phyloP scores from a whole-genome alignment of 805 yeast genomes.

The Nematodospora valgi region DNA sequence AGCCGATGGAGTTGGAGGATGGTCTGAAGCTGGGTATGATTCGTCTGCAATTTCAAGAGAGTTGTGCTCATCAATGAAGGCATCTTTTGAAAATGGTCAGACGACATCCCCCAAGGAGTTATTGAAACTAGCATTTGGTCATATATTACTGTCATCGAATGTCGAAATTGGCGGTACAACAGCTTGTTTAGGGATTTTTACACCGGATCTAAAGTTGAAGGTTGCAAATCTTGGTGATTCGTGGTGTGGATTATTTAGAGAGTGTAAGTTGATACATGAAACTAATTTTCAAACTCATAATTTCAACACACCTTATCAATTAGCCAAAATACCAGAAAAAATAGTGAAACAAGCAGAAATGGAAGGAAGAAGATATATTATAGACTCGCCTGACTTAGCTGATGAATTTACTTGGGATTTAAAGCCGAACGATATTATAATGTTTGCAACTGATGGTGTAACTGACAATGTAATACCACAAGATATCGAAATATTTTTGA shows the following conservation, averaged over 20 bases:
- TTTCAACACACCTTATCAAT: constrained; percentile 89
- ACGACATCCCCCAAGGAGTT: constrained; percentile 42
- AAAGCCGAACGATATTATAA: constrained; percentile 65
- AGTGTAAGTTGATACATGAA: constrained; percentile 55
- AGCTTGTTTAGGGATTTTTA: constrained; percentile 75
- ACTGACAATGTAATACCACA: constrained; percentile 76
- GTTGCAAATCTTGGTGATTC: constrained; percentile 92
- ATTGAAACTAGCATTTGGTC: constrained; percentile 53
- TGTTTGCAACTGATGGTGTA: constrained; percentile 93
- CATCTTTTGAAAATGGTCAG: constrained; percentile 22
- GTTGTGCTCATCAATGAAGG: constrained; percentile 56
- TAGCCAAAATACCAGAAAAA: constrained; percentile 75
- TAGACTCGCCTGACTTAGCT: constrained; percentile 66
- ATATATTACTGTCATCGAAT: constrained; percentile 48
- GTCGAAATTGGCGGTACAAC: constrained; percentile 94
- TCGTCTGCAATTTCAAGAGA: constrained; percentile 85
- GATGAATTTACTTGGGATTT: constrained; percentile 66
- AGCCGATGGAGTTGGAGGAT: constrained; percentile 97
- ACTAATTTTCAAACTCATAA: constrained; percentile 80
- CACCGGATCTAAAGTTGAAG: constrained; percentile 51
- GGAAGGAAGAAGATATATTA: constrained; percentile 61
- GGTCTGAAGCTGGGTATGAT: constrained; percentile 90
- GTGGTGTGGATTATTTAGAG: constrained; percentile 84
- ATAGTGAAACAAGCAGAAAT: constrained; percentile 50
- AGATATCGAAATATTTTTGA: constrained; percentile 68